A percentile compares a stretch with the other conserved stretches of the same genome.
phyloP scores from a whole-genome alignment of 768 basidiomycete genomes.

The Cubamyces sp. region DNA sequence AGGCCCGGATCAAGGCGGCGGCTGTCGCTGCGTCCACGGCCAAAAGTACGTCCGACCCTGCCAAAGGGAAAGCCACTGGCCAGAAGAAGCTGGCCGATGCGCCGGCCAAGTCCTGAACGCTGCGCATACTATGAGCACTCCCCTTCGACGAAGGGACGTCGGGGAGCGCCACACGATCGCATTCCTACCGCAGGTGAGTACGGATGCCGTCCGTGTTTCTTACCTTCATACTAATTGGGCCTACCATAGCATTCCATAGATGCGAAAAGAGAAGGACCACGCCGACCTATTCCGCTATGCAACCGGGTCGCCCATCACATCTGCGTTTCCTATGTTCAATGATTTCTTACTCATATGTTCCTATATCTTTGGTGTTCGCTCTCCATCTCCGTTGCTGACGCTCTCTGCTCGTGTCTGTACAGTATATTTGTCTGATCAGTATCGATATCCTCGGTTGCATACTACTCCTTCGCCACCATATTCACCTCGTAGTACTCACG shows the following conservation, averaged over 20 bases:
- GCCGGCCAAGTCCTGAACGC: constrained; percentile 2
- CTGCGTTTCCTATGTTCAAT: neutral
- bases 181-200: neutral
- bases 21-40: constrained; percentile 4
- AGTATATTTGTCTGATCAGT: constrained; percentile 17
- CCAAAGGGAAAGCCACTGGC: neutral
- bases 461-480: constrained; percentile 14
- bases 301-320: too few relatives aligned
- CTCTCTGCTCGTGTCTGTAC: constrained; percentile 12
- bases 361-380: constrained; percentile 2
- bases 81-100: constrained; percentile 24
- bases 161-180: neutral
- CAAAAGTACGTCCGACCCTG: constrained; percentile 20
- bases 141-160: neutral
- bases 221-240: neutral
- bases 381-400: constrained; percentile 7
- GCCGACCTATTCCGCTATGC: neutral
- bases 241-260: neutral
- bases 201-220: neutral
- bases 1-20: constrained; percentile 28
- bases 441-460: constrained; percentile 5
- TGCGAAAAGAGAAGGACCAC: neutral
- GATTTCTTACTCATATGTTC: neutral
- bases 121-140: neutral
- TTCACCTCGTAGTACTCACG: constrained; percentile 1